These are phyloP conservation scores for Pneumocystis carinii DNA, from an alignment of 1,139 yeast species.

Conservation along the genomic window DNA sequence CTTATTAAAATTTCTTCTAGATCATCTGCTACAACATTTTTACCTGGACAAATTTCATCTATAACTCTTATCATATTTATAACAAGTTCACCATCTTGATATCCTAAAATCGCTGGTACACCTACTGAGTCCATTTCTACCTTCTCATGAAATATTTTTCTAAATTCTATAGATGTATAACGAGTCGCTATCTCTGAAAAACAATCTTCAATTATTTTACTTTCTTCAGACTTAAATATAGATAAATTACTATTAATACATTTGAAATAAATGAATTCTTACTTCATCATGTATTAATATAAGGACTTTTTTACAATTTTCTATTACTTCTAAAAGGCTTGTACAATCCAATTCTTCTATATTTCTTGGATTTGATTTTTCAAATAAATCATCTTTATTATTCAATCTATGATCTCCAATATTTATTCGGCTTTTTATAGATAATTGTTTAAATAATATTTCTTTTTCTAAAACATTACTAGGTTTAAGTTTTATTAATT, in stretches of 20 bases:
- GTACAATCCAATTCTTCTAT: slow-evolving; percentile 6
- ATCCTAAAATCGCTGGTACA: slow-evolving; percentile 12
- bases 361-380: background rate
- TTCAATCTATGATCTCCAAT: background rate
- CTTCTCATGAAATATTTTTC: slow-evolving; percentile 4
- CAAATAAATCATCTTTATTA: background rate
- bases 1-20: slow-evolving; percentile 8
- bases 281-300: slow-evolving; percentile 7
- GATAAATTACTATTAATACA: background rate
- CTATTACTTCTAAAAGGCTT: slow-evolving; percentile 6
- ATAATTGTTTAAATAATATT: background rate
- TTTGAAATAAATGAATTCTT: background rate
- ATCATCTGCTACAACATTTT: background rate
- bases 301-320: slow-evolving; percentile 4
- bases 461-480: background rate
- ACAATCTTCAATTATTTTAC: slow-evolving; percentile 1
- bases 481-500: background rate
- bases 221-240: slow-evolving; percentile 2
- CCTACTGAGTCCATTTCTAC: slow-evolving; percentile 10
- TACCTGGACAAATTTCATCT: slow-evolving; percentile 9
- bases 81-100: slow-evolving; percentile 8
- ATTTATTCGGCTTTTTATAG: no score
- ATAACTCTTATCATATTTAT: slow-evolving; percentile 10
- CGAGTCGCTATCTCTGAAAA: background rate
- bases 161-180: slow-evolving; percentile 4